Conservation (phyloP, 1,139 yeast genomes). For the Hyphopichia pseudoburtonii region DNA sequence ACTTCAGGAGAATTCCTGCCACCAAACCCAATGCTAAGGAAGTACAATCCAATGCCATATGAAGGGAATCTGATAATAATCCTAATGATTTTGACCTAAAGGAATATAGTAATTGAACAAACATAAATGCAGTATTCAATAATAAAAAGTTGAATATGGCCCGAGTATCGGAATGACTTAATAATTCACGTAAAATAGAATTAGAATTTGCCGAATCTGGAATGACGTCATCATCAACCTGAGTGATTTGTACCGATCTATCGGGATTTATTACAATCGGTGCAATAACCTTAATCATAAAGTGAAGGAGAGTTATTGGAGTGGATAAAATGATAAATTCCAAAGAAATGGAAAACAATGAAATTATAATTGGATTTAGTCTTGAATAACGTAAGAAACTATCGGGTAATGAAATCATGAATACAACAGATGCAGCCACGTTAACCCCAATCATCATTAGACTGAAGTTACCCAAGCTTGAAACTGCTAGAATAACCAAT, state of each 20-base stretch:
- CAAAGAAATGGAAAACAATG: constrained; percentile 18
- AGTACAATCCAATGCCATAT: constrained; percentile 93
- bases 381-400: constrained; percentile 18
- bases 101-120: constrained; percentile 87
- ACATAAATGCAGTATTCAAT: constrained; percentile 89
- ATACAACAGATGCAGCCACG: constrained; percentile 21
- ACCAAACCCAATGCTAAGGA: constrained; percentile 86
- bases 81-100: constrained; percentile 92
- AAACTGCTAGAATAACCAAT: constrained; percentile 5
- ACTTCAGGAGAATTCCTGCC: constrained; percentile 66
- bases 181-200: constrained; percentile 37
- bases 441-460: constrained; percentile 25
- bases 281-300: constrained; percentile 12
- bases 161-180: constrained; percentile 71
- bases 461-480: constrained; percentile 8
- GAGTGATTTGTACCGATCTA: constrained; percentile 8
- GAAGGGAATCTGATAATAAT: constrained; percentile 85
- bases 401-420: constrained; percentile 26
- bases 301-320: constrained; percentile 7
- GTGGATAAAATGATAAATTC: constrained; percentile 22
- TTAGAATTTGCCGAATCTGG: constrained; percentile 6
- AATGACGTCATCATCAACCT: constrained; percentile 5
- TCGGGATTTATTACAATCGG: constrained; percentile 20
- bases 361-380: constrained; percentile 17
- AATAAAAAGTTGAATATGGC: constrained; percentile 86